These are phyloP conservation scores for Eimeria nieschulzi DNA, from an alignment of 169 alveolate genomes.

Conservation along the genomic window DNA sequence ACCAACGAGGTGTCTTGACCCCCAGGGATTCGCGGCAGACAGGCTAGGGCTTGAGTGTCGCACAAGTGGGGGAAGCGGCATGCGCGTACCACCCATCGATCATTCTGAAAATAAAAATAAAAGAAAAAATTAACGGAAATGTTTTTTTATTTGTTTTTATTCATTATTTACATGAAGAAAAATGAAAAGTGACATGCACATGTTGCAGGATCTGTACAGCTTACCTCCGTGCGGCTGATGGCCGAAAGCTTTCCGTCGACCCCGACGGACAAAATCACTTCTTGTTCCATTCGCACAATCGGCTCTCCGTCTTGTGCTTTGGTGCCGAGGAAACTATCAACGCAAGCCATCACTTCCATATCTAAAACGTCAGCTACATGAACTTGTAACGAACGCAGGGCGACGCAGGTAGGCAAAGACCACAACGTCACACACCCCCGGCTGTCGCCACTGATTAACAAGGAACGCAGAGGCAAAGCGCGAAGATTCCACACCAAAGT, in stretches of 20 bases:
- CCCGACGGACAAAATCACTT: conserved; percentile 61
- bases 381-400: conserved; percentile 64
- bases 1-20: conserved; percentile 31
- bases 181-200: background rate
- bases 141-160: background rate
- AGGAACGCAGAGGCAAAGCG: conserved; percentile 38
- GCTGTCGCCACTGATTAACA: conserved; percentile 73
- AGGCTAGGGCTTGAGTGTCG: conserved; percentile 66
- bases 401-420: conserved; percentile 71
- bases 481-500: conserved; percentile 58
- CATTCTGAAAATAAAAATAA: conserved; percentile 25
- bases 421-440: conserved; percentile 63
- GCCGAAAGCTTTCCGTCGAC: conserved; percentile 68
- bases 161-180: background rate
- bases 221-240: conserved; percentile 19
- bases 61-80: conserved; percentile 62
- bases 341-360: conserved; percentile 33
- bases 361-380: conserved; percentile 70
- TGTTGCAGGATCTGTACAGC: background rate
- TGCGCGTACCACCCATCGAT: conserved; percentile 66
- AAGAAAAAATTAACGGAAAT: background rate
- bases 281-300: conserved; percentile 1
- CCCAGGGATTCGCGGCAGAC: conserved; percentile 44
- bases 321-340: conserved; percentile 14
- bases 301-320: background rate